Evolutionary conservation across 2,329 filamentous ascomycete species (phyloP), one percentile per base, ranked within the genome.

Genomic region (Penicillium sp.): DNA sequence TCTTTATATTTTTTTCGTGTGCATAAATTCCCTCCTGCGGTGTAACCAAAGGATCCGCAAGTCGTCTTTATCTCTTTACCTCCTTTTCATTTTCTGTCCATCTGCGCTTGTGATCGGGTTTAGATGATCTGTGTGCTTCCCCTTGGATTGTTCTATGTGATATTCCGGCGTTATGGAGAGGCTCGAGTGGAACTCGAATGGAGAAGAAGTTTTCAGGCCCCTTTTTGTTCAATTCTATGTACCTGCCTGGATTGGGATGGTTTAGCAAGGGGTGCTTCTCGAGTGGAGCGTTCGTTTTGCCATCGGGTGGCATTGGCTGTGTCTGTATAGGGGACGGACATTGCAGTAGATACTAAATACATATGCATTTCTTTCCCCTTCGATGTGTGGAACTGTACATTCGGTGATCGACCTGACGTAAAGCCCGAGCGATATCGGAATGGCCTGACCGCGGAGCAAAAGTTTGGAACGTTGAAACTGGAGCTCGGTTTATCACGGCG

Each of bases 401-500:
- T 8, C 33, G 33, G 27, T 25, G 43, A 42, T 46, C 15, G 31
- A 42, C 44, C 29, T 53, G 37, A 54, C 38, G 43, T 52, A 53
- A 49, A 32, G 35, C 39, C 44, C 42, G 33, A 40, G 57, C 57
- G 57, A 55, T 57, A 52, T 60, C 57, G 55, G 58, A 37, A 52
- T 55, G 47, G 57, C 42, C 52, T 60, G 55, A 58, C 56, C 54
- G 57, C 57, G 54, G 57, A 57, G 52, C 48, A 60, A 59, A 60
- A 47, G 45, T 47, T 54, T 47, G 35, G 56, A 53, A 46, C 50
- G 15, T 40, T 45, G 35, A 12, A 45, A 48, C 35, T 52, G 56
- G 53, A 61, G 58, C 58, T 56, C 49, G 32, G 32, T 35, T 44
- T 40, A 43, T 42, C 39, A 20, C 40, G n/a, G 24, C 42, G 25